Evolutionary conservation across 805 yeast species (phyloP), one percentile per base, ranked within the genome.

Genomic region (Yarrowia sp.): DNA sequence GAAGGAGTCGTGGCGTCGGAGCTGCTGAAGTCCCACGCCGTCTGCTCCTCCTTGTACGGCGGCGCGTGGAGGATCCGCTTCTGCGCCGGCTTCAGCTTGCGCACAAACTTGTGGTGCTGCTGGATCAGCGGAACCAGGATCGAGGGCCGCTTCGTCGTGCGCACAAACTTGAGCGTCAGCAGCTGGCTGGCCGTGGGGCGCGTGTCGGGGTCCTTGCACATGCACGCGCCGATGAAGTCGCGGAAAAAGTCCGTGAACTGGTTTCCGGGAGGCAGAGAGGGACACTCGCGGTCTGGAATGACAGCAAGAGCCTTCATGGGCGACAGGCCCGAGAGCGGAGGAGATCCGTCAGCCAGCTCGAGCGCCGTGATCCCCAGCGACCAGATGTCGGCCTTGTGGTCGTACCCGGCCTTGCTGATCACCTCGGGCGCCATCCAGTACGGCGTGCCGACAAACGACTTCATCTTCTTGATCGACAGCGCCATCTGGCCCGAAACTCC

Each of bases 351-450:
- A 0, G 88, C 79, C 46, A 94, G 76, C 74, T 94, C 99, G 68
- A 89, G 87, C 0, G 89, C 84, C 0, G 98, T 92, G 56, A 94
- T 93, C 0, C 98, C 99, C 18, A 91, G 77, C 0, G 97, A 91
- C 99, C 99, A 94, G 60, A 94, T 88, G 71, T 94, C 99, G 1
- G 91, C 96, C 68, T 87, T 89, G 65, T 86, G 88, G 70, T 88
- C 81, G 72, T 94, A 91, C 0, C 94, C 96, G 1, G 89, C 85
- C 70, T 92, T 97, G 19, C 35, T 18, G 58, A 94, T 93, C n/a
- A 93, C 88, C 72, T 94, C 99, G 0, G 99, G 99, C 0, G 99
- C 98, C 98, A 93, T 92, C 97, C 97, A 92, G 73, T 84, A 90
- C 12, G 97, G 97, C 0, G 97, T 91, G 1, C 98, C 98, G 59